Evolutionary conservation across 2,329 filamentous ascomycete species (phyloP).

Genomic region (Tolypocladium ovalisporum): DNA sequence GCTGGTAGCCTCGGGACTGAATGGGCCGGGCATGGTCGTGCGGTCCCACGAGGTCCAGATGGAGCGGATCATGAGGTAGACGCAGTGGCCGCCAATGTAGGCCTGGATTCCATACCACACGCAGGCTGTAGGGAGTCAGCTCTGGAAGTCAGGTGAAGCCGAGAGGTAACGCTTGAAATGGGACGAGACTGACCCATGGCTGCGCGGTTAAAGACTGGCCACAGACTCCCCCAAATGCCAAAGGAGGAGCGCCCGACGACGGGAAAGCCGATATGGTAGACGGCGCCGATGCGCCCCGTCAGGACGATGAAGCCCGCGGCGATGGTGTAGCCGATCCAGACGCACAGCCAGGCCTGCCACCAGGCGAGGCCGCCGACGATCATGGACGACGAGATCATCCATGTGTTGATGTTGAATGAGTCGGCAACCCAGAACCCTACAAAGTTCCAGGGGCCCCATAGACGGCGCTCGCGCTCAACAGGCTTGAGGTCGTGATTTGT

Average conservation of each 20-base stretch:
- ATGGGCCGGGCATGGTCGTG: constrained; percentile 53
- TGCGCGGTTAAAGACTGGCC: constrained; percentile 84
- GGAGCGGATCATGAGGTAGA: constrained; percentile 78
- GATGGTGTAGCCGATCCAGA: constrained; percentile 77
- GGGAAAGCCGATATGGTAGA: constrained; percentile 83
- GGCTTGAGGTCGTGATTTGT: constrained; percentile 74
- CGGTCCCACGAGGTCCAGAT: constrained; percentile 65
- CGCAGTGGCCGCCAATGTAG: constrained; percentile 77
- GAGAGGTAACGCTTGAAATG: neutral
- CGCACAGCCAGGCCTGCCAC: constrained; percentile 88
- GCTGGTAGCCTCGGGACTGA: constrained; percentile 52
- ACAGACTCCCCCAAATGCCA: constrained; percentile 79
- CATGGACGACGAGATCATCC: constrained; percentile 86
- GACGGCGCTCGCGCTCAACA: constrained; percentile 67
- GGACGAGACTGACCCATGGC: constrained; percentile 43
- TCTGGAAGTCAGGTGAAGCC: neutral
- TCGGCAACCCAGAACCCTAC: constrained; percentile 82
- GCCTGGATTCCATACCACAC: constrained; percentile 81
- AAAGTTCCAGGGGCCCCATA: constrained; percentile 84
- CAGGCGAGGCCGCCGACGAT: constrained; percentile 69
- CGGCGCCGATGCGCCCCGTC: constrained; percentile 75
- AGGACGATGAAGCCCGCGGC: constrained; percentile 64
- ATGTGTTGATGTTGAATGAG: constrained; percentile 82
- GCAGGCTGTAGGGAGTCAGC: constrained; percentile 39
- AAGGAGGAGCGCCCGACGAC: constrained; percentile 70